A percentile compares a stretch with the other conserved stretches of the same genome.
phyloP scores from a whole-genome alignment of 306 rosid species.

The Quercus alba region DNA sequence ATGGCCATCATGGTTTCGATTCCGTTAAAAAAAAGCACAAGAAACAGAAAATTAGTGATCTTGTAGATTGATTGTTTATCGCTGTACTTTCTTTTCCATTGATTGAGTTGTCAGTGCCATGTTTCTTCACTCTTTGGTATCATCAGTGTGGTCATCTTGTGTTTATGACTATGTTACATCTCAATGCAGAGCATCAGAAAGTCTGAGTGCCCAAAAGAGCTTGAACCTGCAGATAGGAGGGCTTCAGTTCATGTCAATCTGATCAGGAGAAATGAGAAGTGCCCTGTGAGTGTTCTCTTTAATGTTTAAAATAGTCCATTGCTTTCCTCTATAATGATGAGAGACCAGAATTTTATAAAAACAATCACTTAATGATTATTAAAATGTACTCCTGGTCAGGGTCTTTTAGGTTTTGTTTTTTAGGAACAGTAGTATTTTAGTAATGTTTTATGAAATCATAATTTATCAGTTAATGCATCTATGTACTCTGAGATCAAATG shows the following conservation, averaged over 20 bases:
- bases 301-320: slow-evolving; percentile 7
- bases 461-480: not conserved
- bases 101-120: not conserved
- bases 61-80: not conserved
- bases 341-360: not conserved
- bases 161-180: slow-evolving; percentile 17
- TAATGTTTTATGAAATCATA: not conserved
- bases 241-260: slow-evolving; percentile 83
- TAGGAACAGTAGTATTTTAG: not conserved
- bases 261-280: slow-evolving; percentile 76
- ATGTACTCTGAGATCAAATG: not conserved
- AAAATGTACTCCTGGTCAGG: not conserved
- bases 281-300: slow-evolving; percentile 61
- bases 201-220: slow-evolving; percentile 93
- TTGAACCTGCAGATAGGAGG: slow-evolving; percentile 82
- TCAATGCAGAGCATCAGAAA: slow-evolving; percentile 77
- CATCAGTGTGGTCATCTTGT: not conserved
- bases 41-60: not conserved
- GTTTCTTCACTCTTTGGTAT: slow-evolving; percentile 6
- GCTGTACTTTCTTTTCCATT: not conserved
- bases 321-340: slow-evolving; percentile 11
- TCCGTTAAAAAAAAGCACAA: not conserved
- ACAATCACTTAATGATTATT: slow-evolving; percentile 1
- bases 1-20: slow-evolving; percentile 1
- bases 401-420: not conserved